Base-by-base conservation (phyloP, 2,329 filamentous ascomycete species). In the Ophiosphaerella herpotricha region DNA sequence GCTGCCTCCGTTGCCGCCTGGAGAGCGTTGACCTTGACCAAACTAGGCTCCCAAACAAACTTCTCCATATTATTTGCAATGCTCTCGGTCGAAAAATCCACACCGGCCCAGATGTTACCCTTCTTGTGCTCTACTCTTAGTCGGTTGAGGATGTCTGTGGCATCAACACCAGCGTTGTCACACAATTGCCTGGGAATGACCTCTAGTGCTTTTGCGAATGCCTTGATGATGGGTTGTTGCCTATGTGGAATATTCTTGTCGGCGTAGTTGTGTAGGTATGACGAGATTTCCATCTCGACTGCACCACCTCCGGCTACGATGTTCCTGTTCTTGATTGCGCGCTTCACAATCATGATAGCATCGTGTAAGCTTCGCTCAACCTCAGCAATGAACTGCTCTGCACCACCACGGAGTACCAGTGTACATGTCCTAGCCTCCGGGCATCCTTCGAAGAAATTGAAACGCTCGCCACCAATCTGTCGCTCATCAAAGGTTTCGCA, bases 261-360 rank as follows among this genome's bases (percentile, higher is more conserved):
- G 58, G 95, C 94, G 68, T 89, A 97, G 63, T 84, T 83, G 80
- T 97, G 92, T 57, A 99, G 85, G 77, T 96, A 95, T 34, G 91
- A 89, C 6, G 92, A 97, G 44, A 97, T 77, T 75, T 97, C 94
- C 93, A 99, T 97, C 81, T 99, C 94, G 66, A 83, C 86, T 14
- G 94, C 93, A 72, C 94, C 94, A 65, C 94, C 94, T 66, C 94
- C 94, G 39, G 92, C 94, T 23, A 99, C 94, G 60, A 99, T 96
- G 71, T 85, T 89, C 70, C 88, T 88, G 81, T 97, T 96, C 80
- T 90, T 91, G 76, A 97, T 91, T 24, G 94, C 91, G 55, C 95
- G 91, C 85, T 97, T 97, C 71, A 99, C 94, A 68, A 99, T 96
- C 94, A 99, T 99, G 77, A 99, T 97, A 64, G 94, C 94, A 70